These are phyloP conservation scores for Amaranthus hypochondriacus DNA, from an alignment of 148 eudicot genomes.

Conservation along the genomic window DNA sequence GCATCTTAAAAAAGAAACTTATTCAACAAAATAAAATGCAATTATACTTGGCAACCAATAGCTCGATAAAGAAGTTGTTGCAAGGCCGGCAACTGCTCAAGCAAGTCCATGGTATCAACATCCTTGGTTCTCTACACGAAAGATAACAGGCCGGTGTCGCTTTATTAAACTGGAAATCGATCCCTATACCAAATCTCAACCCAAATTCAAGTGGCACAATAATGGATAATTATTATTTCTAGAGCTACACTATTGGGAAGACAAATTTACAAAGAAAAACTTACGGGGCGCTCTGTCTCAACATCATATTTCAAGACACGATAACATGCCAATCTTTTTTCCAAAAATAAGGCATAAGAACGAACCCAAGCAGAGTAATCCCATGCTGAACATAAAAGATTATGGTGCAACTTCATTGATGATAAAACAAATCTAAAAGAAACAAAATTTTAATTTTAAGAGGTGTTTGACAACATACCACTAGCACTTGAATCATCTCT, in stretches of 20 bases:
- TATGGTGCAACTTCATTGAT: slow-evolving; percentile 12
- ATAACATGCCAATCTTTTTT: slow-evolving; percentile 91
- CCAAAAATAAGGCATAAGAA: slow-evolving; percentile 77
- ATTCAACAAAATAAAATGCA: background rate
- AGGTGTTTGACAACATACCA: slow-evolving; percentile 37
- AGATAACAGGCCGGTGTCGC: background rate
- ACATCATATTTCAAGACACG: slow-evolving; percentile 82
- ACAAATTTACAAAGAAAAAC: slow-evolving; percentile 10
- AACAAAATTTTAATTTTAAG: background rate
- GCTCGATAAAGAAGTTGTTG: slow-evolving; percentile 81
- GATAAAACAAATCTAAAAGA: background rate
- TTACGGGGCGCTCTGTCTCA: slow-evolving; percentile 75
- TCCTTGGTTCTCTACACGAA: slow-evolving; percentile 79
- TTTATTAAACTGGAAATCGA: background rate
- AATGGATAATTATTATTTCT: background rate
- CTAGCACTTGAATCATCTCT: slow-evolving; percentile 94
- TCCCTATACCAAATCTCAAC: background rate
- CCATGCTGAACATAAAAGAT: slow-evolving; percentile 60
- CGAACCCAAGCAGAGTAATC: slow-evolving; percentile 99
- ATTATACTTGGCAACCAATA: slow-evolving; percentile 85
- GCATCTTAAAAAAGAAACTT: slow-evolving; percentile 2
- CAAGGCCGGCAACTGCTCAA: slow-evolving; percentile 82
- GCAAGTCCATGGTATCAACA: slow-evolving; percentile 76
- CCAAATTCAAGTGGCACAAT: background rate
- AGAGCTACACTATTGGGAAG: background rate